Percentiles rank a stretch among this genome's conserved stretches.
These are phyloP conservation scores for Entrophospora sp. DNA, from an alignment of 192 early-diverging fungal genomes.

Conservation along the genomic window DNA sequence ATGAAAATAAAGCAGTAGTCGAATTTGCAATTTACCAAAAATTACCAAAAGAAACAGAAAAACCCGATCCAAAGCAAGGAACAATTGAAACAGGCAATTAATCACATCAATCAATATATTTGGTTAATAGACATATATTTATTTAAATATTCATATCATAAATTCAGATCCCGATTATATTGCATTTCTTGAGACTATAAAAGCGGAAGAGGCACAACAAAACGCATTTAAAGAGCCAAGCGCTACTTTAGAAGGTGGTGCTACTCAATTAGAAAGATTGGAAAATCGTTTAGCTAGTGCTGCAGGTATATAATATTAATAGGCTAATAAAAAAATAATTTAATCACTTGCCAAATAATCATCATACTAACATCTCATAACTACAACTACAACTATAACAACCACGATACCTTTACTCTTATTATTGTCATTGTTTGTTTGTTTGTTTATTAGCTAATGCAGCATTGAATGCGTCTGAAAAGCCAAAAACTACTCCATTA, in stretches of 20 bases:
- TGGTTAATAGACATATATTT: neutral
- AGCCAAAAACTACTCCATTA: slow-evolving; percentile 67
- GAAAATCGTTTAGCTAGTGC: slow-evolving; percentile 26
- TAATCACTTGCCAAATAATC: too few species aligned
- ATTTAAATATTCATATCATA: neutral
- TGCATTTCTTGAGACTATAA: slow-evolving; percentile 63
- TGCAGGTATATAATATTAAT: slow-evolving; percentile 20
- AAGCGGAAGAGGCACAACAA: slow-evolving; percentile 31
- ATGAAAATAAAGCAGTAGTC: slow-evolving; percentile 60
- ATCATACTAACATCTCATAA: too few species aligned
- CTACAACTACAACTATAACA: too few species aligned
- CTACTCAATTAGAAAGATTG: slow-evolving; percentile 43
- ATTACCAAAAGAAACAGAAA: slow-evolving; percentile 54
- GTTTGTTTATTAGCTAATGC: neutral
- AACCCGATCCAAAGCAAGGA: slow-evolving; percentile 58
- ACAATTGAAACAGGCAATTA: slow-evolving; percentile 64
- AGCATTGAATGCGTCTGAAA: slow-evolving; percentile 29
- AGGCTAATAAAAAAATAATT: neutral
- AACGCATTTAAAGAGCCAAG: slow-evolving; percentile 29
- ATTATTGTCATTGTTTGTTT: neutral
- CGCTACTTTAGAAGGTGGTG: slow-evolving; percentile 31
- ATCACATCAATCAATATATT: neutral
- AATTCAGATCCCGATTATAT: slow-evolving; percentile 63
- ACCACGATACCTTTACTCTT: too few species aligned
- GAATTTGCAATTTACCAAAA: slow-evolving; percentile 77